Percentiles rank a stretch among this genome's conserved stretches.
Conservation (phyloP, 2,329 filamentous ascomycete genomes). For the Cladosporium austrohemisphaericum region DNA sequence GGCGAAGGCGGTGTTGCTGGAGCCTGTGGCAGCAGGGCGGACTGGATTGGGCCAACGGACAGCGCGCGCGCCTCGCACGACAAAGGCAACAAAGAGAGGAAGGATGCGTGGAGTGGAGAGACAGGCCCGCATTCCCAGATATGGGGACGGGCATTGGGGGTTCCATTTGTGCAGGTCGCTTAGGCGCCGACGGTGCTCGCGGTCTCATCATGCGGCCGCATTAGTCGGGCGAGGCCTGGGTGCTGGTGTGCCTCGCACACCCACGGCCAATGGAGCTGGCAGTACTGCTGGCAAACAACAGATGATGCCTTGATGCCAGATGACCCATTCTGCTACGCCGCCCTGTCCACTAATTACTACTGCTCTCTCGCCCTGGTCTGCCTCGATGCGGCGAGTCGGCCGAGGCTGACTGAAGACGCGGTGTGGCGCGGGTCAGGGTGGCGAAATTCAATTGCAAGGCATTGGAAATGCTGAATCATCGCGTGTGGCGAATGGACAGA, state of each 20-base stretch:
- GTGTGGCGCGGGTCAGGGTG: conserved; percentile 4
- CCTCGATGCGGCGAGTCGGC: conserved; percentile 3
- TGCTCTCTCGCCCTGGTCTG: too few relatives aligned
- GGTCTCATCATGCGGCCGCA: conserved; percentile 7
- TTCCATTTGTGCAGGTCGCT: neutral
- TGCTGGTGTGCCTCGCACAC: neutral
- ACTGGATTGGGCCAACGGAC: conserved; percentile 8
- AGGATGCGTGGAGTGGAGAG: neutral
- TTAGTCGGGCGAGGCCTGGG: neutral
- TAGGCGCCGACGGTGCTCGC: neutral
- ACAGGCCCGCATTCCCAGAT: neutral
- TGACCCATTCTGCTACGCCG: too few relatives aligned
- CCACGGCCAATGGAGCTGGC: conserved; percentile 3
- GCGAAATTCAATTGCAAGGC: conserved; percentile 4
- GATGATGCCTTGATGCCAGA: too few relatives aligned
- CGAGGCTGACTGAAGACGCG: conserved; percentile 5
- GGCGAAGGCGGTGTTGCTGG: neutral
- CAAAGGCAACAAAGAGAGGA: neutral
- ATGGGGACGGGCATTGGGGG: conserved; percentile 2
- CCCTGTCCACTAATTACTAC: too few relatives aligned
- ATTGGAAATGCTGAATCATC: conserved; percentile 11
- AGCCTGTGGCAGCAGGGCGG: neutral
- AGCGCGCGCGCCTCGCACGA: conserved; percentile 7
- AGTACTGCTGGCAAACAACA: too few relatives aligned
- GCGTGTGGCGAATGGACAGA: conserved; percentile 3